phyloP scores from a whole-genome alignment of 139 green algal genomes.

The Edaphochlamys debaryana region DNA sequence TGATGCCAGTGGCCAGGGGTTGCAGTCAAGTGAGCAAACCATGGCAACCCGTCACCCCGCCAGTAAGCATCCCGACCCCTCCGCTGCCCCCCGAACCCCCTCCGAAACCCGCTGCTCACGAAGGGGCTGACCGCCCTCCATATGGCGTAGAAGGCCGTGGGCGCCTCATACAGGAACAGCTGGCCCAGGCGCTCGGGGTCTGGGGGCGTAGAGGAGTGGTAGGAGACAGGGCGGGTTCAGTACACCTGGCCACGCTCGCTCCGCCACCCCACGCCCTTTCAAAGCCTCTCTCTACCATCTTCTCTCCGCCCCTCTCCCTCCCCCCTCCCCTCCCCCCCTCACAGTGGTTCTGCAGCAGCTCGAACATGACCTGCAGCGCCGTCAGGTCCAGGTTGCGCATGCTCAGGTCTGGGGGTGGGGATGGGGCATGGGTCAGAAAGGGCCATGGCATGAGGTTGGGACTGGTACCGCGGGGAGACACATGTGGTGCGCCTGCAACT shows the following conservation, averaged over 20 bases:
- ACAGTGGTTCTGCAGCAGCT: conserved; percentile 44
- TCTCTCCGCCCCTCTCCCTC: not conserved
- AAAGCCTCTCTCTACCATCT: too few species aligned
- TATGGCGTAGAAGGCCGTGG: conserved; percentile 61
- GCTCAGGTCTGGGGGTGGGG: conserved; percentile 3
- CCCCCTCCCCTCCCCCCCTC: not conserved
- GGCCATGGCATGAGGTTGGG: not conserved
- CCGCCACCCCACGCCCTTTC: too few species aligned
- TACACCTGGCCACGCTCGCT: too few species aligned
- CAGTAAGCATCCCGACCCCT: too few species aligned
- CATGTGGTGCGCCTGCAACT: too few species aligned
- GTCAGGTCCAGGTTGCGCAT: conserved; percentile 30
- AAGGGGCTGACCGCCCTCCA: conserved; percentile 69
- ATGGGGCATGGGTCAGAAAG: not conserved
- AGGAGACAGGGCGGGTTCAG: too few species aligned
- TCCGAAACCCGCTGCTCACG: conserved; percentile 30
- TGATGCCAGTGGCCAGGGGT: not conserved
- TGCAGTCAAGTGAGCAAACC: too few species aligned
- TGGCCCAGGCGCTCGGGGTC: conserved; percentile 53
- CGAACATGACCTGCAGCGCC: conserved; percentile 33
- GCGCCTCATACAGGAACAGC: conserved; percentile 62
- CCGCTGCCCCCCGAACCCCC: too few species aligned
- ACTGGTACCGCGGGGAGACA: too few species aligned
- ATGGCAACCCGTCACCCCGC: not conserved
- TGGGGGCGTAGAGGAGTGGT: too few species aligned